phyloP scores from a whole-genome alignment of 495 filamentous ascomycete genomes.

The Rhypophila decipiens region DNA sequence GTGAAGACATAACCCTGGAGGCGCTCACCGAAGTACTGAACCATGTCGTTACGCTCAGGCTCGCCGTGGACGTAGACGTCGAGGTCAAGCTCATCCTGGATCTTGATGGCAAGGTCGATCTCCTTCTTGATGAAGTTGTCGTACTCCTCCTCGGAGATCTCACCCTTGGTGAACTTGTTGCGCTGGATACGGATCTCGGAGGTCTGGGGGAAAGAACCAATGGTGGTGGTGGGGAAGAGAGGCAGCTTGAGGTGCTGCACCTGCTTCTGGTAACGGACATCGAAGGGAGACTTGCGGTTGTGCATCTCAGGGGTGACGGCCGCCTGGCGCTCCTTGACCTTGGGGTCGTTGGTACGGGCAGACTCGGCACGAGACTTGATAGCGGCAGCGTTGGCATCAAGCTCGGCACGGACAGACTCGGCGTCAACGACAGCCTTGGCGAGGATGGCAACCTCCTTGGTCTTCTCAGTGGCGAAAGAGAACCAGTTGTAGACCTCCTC shows the following conservation, averaged over 20 bases:
- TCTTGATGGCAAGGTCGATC: slow-evolving; percentile 84
- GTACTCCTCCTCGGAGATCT: slow-evolving; percentile 86
- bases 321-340: slow-evolving; percentile 90
- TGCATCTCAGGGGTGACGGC: slow-evolving; percentile 77
- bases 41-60: slow-evolving; percentile 99
- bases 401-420: slow-evolving; percentile 72
- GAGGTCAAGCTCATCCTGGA: slow-evolving; percentile 95
- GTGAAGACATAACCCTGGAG: slow-evolving; percentile 97
- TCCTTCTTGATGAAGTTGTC: slow-evolving; percentile 98
- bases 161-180: slow-evolving; percentile 97
- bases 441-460: slow-evolving; percentile 80
- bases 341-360: slow-evolving; percentile 88
- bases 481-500: slow-evolving; percentile 94
- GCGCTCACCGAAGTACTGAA: slow-evolving; percentile 98
- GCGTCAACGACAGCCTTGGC: slow-evolving; percentile 93
- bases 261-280: slow-evolving; percentile 74
- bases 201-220: slow-evolving; percentile 98
- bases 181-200: slow-evolving; percentile 93
- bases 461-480: slow-evolving; percentile 95
- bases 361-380: slow-evolving; percentile 83
- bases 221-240: slow-evolving; percentile 97
- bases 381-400: slow-evolving; percentile 92
- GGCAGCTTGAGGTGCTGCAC: slow-evolving; percentile 84
- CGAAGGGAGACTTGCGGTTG: slow-evolving; percentile 86
- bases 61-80: slow-evolving; percentile 96